A percentile compares a stretch with the other conserved stretches of the same genome.
Evolutionary conservation across 2,329 filamentous ascomycete species (phyloP).

Genomic region (Botryosphaeria agaves): DNA sequence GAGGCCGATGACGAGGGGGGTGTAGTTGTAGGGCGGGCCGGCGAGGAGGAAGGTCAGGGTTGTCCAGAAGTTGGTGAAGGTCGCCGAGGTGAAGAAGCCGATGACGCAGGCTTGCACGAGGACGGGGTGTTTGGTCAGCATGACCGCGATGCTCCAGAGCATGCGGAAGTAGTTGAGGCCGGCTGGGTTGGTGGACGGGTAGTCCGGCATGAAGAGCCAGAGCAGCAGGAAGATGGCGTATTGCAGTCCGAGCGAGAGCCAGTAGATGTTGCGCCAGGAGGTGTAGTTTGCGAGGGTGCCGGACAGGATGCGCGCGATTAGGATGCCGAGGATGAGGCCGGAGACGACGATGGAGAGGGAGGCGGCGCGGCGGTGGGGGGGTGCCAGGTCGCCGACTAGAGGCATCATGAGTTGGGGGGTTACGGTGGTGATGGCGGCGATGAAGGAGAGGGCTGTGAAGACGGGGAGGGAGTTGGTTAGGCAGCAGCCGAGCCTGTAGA

Average conservation of each 20-base stretch:
- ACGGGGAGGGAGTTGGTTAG: slow-evolving; percentile 45
- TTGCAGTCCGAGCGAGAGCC: slow-evolving; percentile 57
- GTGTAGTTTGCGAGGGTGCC: slow-evolving; percentile 60
- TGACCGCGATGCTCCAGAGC: slow-evolving; percentile 44
- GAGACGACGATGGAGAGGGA: slow-evolving; percentile 59
- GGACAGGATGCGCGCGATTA: slow-evolving; percentile 58
- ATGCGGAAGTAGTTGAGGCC: slow-evolving; percentile 48
- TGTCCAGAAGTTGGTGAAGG: slow-evolving; percentile 54
- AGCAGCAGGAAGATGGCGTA: slow-evolving; percentile 46
- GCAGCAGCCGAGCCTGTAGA: slow-evolving; percentile 51
- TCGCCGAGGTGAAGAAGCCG: slow-evolving; percentile 41
- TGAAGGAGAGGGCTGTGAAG: slow-evolving; percentile 54
- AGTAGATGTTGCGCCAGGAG: slow-evolving; percentile 63
- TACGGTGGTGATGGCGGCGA: slow-evolving; percentile 61
- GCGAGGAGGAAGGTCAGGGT: slow-evolving; percentile 67
- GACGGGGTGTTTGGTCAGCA: slow-evolving; percentile 48
- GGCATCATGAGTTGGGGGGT: slow-evolving; percentile 64
- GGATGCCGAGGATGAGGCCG: slow-evolving; percentile 56
- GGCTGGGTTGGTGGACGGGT: slow-evolving; percentile 53
- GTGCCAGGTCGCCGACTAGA: slow-evolving; percentile 61
- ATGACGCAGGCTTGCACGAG: slow-evolving; percentile 54
- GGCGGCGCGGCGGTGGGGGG: slow-evolving; percentile 46
- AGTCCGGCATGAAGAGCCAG: slow-evolving; percentile 64
- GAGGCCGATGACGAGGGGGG: slow-evolving; percentile 51
- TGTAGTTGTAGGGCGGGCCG: slow-evolving; percentile 49